Conservation (phyloP, 2,329 filamentous ascomycete genomes). For the Atkinsonella hypoxylon region DNA sequence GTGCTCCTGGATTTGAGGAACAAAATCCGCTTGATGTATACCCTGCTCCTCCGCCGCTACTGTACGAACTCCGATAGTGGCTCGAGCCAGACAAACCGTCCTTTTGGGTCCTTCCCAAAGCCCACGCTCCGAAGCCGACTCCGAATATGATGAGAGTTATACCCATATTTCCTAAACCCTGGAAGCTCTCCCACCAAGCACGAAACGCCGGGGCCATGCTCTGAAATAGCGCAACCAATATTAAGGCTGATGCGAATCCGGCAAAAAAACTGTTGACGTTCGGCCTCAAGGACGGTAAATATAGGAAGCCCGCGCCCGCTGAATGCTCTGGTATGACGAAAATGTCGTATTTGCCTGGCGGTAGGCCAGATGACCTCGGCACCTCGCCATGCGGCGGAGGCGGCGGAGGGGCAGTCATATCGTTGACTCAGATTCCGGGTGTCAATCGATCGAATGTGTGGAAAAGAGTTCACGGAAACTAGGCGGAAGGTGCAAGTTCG, state of each 20-base stretch:
- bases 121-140: constrained; percentile 70
- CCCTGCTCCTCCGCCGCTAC: constrained; percentile 9
- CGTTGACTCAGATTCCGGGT: neutral
- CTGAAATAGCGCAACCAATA: constrained; percentile 60
- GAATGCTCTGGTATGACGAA: constrained; percentile 93
- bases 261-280: constrained; percentile 86
- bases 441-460: neutral
- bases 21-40: constrained; percentile 17
- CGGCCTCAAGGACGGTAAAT: constrained; percentile 79
- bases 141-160: constrained; percentile 60
- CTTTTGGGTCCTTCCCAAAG: constrained; percentile 29
- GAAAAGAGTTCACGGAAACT: neutral
- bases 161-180: constrained; percentile 60
- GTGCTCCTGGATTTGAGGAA: constrained; percentile 17
- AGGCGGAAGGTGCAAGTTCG: neutral
- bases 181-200: constrained; percentile 59
- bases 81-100: constrained; percentile 12
- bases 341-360: constrained; percentile 89
- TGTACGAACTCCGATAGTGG: constrained; percentile 12
- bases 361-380: constrained; percentile 59
- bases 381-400: constrained; percentile 77
- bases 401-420: constrained; percentile 56
- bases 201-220: constrained; percentile 62
- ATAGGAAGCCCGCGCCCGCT: constrained; percentile 78
- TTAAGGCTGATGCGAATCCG: constrained; percentile 66